Percentiles rank a stretch among this genome's conserved stretches.
phyloP scores from a whole-genome alignment of 805 yeast genomes.

The Wickerhamia fluorescens region DNA sequence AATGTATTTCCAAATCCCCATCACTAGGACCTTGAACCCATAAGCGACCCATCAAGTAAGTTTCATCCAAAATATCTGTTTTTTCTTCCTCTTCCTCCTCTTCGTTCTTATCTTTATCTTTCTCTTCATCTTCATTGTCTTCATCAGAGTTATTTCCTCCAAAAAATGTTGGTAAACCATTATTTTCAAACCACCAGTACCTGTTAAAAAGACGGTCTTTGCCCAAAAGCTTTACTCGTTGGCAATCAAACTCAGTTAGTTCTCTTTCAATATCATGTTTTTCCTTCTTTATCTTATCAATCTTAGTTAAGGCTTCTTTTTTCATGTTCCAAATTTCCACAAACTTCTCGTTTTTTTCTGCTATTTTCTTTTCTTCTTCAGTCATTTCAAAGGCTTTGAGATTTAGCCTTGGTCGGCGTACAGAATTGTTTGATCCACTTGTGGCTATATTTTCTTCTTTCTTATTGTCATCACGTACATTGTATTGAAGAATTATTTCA shows the following conservation, averaged over 20 bases:
- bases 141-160: slow-evolving; percentile 33
- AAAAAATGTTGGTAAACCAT: slow-evolving; percentile 61
- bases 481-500: slow-evolving; percentile 10
- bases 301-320: slow-evolving; percentile 29
- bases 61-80: slow-evolving; percentile 39
- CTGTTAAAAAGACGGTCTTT: slow-evolving; percentile 77
- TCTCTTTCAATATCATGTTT: slow-evolving; percentile 52
- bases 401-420: slow-evolving; percentile 7
- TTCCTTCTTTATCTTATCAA: slow-evolving; percentile 41
- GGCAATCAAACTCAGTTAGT: slow-evolving; percentile 66
- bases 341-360: slow-evolving; percentile 37
- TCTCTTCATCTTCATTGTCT: slow-evolving; percentile 33
- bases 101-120: slow-evolving; percentile 6
- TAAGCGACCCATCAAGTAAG: slow-evolving; percentile 72
- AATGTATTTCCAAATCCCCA: slow-evolving; percentile 32
- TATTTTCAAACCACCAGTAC: slow-evolving; percentile 93
- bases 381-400: slow-evolving; percentile 29
- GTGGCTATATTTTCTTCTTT: slow-evolving; percentile 2
- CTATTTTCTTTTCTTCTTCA: slow-evolving; percentile 30
- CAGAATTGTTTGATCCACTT: not conserved
- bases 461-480: not conserved
- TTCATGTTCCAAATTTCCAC: slow-evolving; percentile 39
- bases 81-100: slow-evolving; percentile 18
- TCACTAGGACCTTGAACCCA: slow-evolving; percentile 88
- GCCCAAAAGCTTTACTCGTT: slow-evolving; percentile 71